Base-by-base conservation (phyloP, 2,329 filamentous ascomycete species). In the Epichloe elymi region DNA sequence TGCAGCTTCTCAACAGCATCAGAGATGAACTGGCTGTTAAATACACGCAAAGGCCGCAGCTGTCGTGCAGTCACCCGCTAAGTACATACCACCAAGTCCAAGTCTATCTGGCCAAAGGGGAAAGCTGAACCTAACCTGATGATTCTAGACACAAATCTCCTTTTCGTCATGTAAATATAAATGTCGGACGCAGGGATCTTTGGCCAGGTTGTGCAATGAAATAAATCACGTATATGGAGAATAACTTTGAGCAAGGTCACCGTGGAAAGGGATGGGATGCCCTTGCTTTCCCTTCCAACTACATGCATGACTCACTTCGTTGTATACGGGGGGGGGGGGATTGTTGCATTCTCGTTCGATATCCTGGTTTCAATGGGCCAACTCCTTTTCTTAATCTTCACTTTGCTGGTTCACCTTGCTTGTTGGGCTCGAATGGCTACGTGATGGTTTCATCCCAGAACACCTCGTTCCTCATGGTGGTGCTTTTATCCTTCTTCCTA, bases 21-120 rank as follows among this genome's bases (percentile, higher is more conserved):
- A 86, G 93, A 56, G 90, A 96, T 59, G 89, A 97, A 68, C 75
- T 98, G 55, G 73, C 87, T 55, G 82, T 80, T 48, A 91, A 91
- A 64, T 98, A 98, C 66, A 78, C 78, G 11, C 93, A 98, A 73
- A 95, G 95, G 74, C 93, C 93, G 52, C 93, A 98, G 74, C 74
- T 98, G 59, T 97, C 90, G 63, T 94, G 89, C 73, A 96, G 90
- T 69, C 93, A 98, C 69, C 93, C 93, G 51, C 74, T 98, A 67
- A 88, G 91, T 96, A 82, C 73, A 82, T 70, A 42, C 44, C 51
- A 44, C 49, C 40, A 20, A 38, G 26, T 39, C 46, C 45, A 45
- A 46, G 36, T 43, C 23, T 19, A 41, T 50, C 50, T 35, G 47
- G 48, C 53, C 52, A 53, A 53, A 53, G 51, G 47, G 30, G 39